Conservation (phyloP, 169 alveolate species). For the Eimeria acervulina region DNA sequence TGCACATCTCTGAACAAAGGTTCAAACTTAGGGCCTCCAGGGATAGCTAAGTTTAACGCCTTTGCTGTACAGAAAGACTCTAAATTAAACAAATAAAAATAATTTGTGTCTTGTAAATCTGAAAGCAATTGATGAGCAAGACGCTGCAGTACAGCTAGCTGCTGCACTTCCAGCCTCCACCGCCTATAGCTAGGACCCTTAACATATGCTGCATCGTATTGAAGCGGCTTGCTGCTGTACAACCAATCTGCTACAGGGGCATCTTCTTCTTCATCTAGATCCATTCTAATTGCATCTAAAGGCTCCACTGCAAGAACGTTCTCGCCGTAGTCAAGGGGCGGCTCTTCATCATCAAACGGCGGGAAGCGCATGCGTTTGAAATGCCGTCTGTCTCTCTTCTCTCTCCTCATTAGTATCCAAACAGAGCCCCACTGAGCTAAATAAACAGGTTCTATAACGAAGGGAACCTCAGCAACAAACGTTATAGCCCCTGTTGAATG, state of each 20-base stretch:
- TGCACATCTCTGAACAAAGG: slow-evolving; percentile 98
- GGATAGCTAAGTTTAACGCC: slow-evolving; percentile 99
- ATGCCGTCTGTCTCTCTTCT: slow-evolving; percentile 98
- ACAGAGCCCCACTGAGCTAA: slow-evolving; percentile 99
- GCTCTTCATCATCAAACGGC: slow-evolving; percentile 99
- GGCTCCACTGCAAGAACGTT: slow-evolving; percentile 99
- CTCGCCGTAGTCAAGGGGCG: slow-evolving; percentile 99
- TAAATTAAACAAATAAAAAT: slow-evolving; percentile 98
- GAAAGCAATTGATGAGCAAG: slow-evolving; percentile 98
- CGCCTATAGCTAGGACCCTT: slow-evolving; percentile 95
- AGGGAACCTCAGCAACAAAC: slow-evolving; percentile 99
- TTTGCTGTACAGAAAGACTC: slow-evolving; percentile 99
- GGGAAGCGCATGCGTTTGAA: slow-evolving; percentile 99
- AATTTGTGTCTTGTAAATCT: slow-evolving; percentile 96
- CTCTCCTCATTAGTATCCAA: slow-evolving; percentile 99
- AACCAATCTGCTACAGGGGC: slow-evolving; percentile 99
- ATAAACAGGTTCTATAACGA: slow-evolving; percentile 99
- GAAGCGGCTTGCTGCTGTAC: slow-evolving; percentile 90
- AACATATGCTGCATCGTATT: slow-evolving; percentile 87
- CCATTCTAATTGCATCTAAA: slow-evolving; percentile 99
- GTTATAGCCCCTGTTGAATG: slow-evolving; percentile 99
- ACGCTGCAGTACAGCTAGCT: slow-evolving; percentile 98
- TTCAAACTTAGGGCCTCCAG: slow-evolving; percentile 99
- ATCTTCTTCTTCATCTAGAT: slow-evolving; percentile 99
- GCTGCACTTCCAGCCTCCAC: slow-evolving; percentile 97